Percentiles rank a stretch among this genome's conserved stretches.
Conservation (phyloP, 2,329 filamentous ascomycete species). For the Aspergillus japonicus region DNA sequence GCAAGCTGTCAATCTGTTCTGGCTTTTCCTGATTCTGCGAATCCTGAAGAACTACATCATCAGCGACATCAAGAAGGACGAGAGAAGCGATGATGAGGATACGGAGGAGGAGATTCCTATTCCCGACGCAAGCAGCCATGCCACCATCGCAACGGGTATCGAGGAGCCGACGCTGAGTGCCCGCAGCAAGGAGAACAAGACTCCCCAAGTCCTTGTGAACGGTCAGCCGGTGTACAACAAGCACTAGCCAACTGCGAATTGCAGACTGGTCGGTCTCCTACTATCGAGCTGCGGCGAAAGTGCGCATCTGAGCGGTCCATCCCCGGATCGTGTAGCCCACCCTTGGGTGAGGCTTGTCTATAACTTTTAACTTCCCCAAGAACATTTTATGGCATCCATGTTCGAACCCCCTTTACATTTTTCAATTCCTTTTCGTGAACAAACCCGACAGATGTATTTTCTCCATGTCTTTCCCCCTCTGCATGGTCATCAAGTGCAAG, state of each 20-base stretch:
- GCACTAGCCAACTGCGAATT: not conserved
- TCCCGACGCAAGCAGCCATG: conserved; percentile 22
- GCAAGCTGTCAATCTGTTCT: conserved; percentile 49
- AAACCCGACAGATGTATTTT: not conserved
- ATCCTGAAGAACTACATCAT: conserved; percentile 45
- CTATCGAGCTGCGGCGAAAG: no score
- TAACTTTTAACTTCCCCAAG: not conserved
- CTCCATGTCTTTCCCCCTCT: not conserved
- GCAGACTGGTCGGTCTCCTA: not conserved
- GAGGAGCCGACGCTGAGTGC: conserved; percentile 22
- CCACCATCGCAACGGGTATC: conserved; percentile 28
- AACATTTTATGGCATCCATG: not conserved
- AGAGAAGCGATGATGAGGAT: conserved; percentile 48
- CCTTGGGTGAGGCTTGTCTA: not conserved
- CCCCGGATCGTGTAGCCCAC: not conserved
- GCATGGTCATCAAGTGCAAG: not conserved
- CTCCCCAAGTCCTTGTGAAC: conserved; percentile 41
- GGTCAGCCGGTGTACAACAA: conserved; percentile 33
- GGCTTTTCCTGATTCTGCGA: conserved; percentile 47
- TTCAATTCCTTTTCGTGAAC: not conserved
- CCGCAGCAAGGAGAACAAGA: conserved; percentile 32
- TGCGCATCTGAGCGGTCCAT: not conserved
- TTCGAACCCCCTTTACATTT: not conserved
- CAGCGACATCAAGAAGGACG: conserved; percentile 40
- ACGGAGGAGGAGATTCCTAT: conserved; percentile 37